These are phyloP conservation scores for Elymus sibiricus DNA, from an alignment of 176 grass and related monocot genomes.

Conservation along the genomic window DNA sequence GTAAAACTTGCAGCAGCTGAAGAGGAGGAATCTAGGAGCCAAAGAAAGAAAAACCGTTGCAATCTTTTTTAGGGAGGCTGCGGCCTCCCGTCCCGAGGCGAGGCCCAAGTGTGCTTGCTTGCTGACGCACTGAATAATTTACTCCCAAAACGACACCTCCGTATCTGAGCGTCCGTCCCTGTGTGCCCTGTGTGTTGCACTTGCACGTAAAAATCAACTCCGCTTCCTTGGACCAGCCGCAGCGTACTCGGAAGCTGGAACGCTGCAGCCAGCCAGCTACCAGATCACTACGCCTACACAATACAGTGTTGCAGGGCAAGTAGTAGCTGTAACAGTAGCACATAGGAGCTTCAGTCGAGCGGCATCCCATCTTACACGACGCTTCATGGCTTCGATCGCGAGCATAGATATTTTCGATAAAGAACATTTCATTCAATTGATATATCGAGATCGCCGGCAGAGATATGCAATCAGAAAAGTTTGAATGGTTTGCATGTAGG, in stretches of 20 bases:
- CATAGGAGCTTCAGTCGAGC: neutral
- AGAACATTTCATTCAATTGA: too few species aligned
- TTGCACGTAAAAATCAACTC: neutral
- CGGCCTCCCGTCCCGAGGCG: conserved; percentile 2
- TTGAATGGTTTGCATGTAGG: neutral
- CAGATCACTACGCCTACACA: neutral
- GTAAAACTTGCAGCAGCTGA: neutral
- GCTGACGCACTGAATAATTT: conserved; percentile 36
- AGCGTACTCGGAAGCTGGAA: conserved; percentile 4
- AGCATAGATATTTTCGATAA: too few species aligned
- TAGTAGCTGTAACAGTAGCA: too few species aligned
- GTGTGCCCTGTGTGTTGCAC: neutral
- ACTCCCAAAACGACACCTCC: conserved; percentile 48
- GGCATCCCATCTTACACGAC: neutral
- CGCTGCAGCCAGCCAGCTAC: neutral
- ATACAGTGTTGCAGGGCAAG: too few species aligned
- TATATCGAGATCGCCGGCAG: too few species aligned
- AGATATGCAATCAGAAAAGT: neutral
- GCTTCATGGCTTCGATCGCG: neutral
- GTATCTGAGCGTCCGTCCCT: conserved; percentile 37
- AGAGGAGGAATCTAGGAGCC: neutral
- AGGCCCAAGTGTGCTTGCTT: neutral
- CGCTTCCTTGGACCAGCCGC: conserved; percentile 20
- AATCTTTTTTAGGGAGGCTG: neutral
- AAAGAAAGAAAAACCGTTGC: neutral